Evolutionary conservation across 305 asterid species (phyloP).

Genomic region (Fraxinus velutina): DNA sequence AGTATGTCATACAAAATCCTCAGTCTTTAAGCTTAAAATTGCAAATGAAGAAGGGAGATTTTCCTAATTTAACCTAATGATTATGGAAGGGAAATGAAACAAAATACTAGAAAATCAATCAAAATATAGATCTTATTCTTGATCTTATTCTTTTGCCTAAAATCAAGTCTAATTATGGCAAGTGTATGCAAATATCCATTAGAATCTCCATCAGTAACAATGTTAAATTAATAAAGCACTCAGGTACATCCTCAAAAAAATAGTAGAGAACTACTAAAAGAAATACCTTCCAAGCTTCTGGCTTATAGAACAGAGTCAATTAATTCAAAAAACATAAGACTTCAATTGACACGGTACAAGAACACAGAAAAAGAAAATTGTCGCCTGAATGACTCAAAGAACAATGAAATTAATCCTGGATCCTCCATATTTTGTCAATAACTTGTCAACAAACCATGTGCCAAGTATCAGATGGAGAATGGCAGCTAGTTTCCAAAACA

Average conservation of each 20-base stretch:
- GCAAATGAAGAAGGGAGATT: neutral
- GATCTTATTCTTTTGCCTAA: neutral
- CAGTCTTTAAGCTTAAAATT: neutral
- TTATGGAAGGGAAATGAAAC: neutral
- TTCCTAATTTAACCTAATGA: neutral
- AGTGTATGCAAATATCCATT: neutral
- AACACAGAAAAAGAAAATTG: neutral
- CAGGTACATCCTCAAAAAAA: slow-evolving; percentile 7
- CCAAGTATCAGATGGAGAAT: neutral
- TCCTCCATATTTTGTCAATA: neutral
- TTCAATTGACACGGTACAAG: neutral
- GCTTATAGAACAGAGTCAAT: slow-evolving; percentile 5
- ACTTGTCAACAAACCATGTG: slow-evolving; percentile 5
- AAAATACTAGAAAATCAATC: neutral
- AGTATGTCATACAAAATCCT: neutral
- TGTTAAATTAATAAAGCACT: slow-evolving; percentile 11
- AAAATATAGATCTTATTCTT: neutral
- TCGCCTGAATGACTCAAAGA: neutral
- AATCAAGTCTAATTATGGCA: neutral
- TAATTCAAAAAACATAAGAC: neutral
- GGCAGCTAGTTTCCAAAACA: neutral
- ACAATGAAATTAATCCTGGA: slow-evolving; percentile 11
- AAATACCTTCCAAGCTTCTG: neutral
- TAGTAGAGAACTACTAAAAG: slow-evolving; percentile 13
- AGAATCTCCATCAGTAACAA: slow-evolving; percentile 1